These are phyloP conservation scores for Trichoderma sp. DNA, from an alignment of 2,329 filamentous ascomycete species.

Conservation along the genomic window DNA sequence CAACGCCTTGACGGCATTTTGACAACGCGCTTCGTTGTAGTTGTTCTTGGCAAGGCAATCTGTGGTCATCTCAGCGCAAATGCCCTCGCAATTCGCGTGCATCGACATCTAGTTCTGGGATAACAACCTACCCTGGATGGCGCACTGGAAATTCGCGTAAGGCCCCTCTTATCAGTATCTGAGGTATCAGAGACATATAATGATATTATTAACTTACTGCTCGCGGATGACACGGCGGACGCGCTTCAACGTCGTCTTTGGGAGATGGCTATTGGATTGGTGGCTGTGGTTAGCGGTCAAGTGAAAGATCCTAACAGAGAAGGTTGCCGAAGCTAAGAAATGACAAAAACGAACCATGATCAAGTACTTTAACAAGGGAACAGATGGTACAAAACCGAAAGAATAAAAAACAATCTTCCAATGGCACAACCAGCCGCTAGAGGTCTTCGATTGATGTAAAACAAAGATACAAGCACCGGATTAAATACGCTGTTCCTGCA, in stretches of 20 bases:
- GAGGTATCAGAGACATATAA: background rate
- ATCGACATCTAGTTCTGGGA: background rate
- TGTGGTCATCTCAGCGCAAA: conserved; percentile 43
- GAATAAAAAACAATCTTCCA: background rate
- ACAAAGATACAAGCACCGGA: background rate
- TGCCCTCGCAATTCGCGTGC: background rate
- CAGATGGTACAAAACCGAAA: background rate
- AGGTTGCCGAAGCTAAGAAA: background rate
- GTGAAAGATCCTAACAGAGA: background rate
- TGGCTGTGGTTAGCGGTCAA: background rate
- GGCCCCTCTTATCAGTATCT: background rate
- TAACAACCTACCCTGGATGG: conserved; percentile 74
- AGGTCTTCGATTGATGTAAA: background rate
- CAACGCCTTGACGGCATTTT: conserved; percentile 75
- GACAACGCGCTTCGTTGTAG: conserved; percentile 85
- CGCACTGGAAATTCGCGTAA: conserved; percentile 62
- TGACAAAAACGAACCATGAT: conserved; percentile 15
- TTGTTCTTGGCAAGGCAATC: conserved; percentile 83
- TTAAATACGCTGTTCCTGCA: background rate
- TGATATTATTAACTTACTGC: conserved; percentile 60
- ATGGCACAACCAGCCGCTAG: background rate
- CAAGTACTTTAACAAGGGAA: too few species aligned
- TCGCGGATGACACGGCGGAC: conserved; percentile 82
- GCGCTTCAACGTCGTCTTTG: conserved; percentile 71
- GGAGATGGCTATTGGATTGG: conserved; percentile 39